These are phyloP conservation scores for Xanthoconium stramineum DNA, from an alignment of 768 basidiomycete species.

Conservation along the genomic window DNA sequence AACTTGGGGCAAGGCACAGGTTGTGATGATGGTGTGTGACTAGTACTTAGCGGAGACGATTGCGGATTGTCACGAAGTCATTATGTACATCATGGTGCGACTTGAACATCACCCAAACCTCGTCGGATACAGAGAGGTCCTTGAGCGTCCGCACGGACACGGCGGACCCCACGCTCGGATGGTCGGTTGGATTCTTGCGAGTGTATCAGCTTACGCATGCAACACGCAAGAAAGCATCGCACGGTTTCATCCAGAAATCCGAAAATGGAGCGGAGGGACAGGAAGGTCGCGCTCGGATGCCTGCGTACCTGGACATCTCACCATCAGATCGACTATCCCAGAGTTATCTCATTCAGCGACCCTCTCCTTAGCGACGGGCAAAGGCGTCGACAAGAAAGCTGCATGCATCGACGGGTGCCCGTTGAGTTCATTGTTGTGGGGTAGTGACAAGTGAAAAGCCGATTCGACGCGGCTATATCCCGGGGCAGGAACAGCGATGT, in stretches of 20 bases:
- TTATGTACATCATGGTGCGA: constrained; percentile 55
- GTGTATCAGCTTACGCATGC: constrained; percentile 5
- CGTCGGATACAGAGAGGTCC: constrained; percentile 34
- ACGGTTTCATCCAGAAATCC: constrained; percentile 21
- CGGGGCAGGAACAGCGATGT: background rate
- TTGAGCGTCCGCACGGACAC: constrained; percentile 49
- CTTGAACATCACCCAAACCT: constrained; percentile 55
- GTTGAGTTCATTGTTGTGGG: background rate
- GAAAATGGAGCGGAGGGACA: constrained; percentile 27
- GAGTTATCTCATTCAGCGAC: too few relatives aligned
- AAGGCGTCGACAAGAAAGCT: constrained; percentile 48
- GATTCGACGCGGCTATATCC: constrained; percentile 19
- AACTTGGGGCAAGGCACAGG: too few relatives aligned
- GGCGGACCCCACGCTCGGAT: constrained; percentile 23
- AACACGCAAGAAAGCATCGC: background rate
- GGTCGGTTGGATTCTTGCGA: constrained; percentile 12
- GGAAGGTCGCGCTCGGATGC: constrained; percentile 17
- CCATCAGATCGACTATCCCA: background rate
- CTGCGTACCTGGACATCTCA: constrained; percentile 23
- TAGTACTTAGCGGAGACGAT: too few relatives aligned
- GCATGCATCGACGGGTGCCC: constrained; percentile 19
- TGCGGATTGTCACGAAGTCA: too few relatives aligned
- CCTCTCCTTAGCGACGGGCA: constrained; percentile 54
- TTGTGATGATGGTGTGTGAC: too few relatives aligned
- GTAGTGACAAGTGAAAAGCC: constrained; percentile 26